Percentiles rank a stretch among this genome's conserved stretches.
phyloP scores from a whole-genome alignment of 2,329 filamentous ascomycete genomes.

The Ceratocystis diversiconidia region DNA sequence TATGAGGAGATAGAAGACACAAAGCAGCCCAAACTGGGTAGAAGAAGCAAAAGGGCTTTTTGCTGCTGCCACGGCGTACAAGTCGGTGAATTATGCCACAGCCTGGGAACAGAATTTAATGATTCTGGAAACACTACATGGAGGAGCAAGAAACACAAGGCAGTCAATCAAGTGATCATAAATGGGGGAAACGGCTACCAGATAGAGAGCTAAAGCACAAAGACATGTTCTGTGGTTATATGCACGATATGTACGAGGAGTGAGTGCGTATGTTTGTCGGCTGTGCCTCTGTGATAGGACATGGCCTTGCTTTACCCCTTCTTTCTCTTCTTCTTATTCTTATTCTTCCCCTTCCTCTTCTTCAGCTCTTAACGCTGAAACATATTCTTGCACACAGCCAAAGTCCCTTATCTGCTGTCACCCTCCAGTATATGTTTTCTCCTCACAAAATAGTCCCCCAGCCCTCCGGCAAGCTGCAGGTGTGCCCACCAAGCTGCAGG shows the following conservation, averaged over 20 bases:
- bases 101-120: neutral
- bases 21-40: neutral
- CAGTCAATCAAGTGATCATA: neutral
- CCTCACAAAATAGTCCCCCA: neutral
- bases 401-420: neutral
- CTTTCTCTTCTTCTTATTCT: neutral
- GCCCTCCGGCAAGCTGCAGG: constrained; percentile 1
- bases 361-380: neutral
- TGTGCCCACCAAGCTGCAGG: neutral
- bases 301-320: neutral
- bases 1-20: neutral
- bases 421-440: neutral
- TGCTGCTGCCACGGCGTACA: neutral
- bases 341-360: neutral
- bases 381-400: neutral
- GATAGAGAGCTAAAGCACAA: neutral
- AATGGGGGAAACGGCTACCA: neutral
- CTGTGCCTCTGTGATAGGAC: neutral
- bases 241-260: too few species aligned
- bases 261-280: neutral
- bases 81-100: neutral
- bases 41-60: neutral
- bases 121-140: constrained; percentile 5
- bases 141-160: neutral
- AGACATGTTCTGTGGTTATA: neutral